phyloP scores from a whole-genome alignment of 129 eudicot genomes.

The Dittrichia graveolens region DNA sequence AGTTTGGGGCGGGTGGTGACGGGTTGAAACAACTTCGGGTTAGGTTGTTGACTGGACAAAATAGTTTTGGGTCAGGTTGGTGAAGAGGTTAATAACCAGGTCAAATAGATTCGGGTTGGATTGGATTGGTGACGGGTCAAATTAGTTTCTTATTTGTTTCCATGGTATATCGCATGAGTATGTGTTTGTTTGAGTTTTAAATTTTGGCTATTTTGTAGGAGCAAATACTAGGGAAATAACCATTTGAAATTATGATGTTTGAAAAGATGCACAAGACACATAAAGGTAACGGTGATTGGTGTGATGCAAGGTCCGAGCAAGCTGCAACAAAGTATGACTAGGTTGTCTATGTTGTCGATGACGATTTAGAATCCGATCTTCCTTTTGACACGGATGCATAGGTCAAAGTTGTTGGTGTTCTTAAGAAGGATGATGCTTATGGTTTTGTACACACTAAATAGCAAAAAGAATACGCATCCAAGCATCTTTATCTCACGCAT shows the following conservation, averaged over 20 bases:
- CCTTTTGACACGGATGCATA: background rate
- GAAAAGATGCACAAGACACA: background rate
- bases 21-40: too few relatives aligned
- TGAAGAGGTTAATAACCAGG: too few relatives aligned
- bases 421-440: background rate
- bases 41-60: too few relatives aligned
- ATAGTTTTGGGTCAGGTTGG: too few relatives aligned
- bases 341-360: background rate
- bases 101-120: too few relatives aligned
- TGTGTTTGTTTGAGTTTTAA: too few relatives aligned
- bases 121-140: too few relatives aligned
- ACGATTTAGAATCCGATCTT: background rate
- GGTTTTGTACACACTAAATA: background rate
- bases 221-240: too few relatives aligned
- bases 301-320: background rate
- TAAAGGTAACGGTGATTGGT: background rate
- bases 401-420: background rate
- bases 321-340: background rate
- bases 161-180: too few relatives aligned
- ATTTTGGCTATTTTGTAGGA: background rate
- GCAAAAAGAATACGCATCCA: background rate
- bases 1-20: too few relatives aligned
- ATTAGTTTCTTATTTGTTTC: background rate
- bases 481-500: background rate
- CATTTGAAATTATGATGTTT: background rate